A percentile compares a stretch with the other conserved stretches of the same genome.
phyloP scores from a whole-genome alignment of 495 filamentous ascomycete genomes.

The Lasiosphaeria miniovina region DNA sequence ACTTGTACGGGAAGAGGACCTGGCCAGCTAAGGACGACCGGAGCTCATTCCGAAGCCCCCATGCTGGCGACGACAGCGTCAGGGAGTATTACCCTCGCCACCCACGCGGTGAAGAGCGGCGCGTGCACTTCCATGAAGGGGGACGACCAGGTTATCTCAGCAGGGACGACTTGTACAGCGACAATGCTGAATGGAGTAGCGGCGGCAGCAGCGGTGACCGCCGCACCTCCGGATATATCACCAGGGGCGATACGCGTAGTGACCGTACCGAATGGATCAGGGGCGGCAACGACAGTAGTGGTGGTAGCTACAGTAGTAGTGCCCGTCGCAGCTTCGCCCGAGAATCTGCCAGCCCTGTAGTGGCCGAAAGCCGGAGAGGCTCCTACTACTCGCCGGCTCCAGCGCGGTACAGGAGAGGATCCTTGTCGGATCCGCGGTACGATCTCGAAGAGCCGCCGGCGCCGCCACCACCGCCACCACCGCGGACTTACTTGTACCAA shows the following conservation, averaged over 20 bases:
- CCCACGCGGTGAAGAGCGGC: slow-evolving; percentile 8
- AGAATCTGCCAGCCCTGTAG: too few species aligned
- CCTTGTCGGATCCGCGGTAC: not conserved
- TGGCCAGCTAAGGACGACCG: slow-evolving; percentile 2
- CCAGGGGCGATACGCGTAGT: too few species aligned
- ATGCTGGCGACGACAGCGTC: not conserved
- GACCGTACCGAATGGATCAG: too few species aligned
- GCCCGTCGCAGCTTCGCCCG: too few species aligned
- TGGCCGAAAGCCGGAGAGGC: too few species aligned
- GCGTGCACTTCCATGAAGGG: slow-evolving; percentile 7
- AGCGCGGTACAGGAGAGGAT: slow-evolving; percentile 8
- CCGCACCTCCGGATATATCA: not conserved
- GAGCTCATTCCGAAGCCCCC: not conserved
- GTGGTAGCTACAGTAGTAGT: too few species aligned
- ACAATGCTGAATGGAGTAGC: not conserved
- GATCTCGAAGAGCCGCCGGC: not conserved
- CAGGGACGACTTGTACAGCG: slow-evolving; percentile 7
- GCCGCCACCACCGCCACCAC: not conserved
- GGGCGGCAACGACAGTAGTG: too few species aligned
- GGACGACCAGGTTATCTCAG: slow-evolving; percentile 1
- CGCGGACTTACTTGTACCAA: slow-evolving; percentile 5
- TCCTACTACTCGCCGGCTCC: slow-evolving; percentile 17
- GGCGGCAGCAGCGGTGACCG: not conserved
- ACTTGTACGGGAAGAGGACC: slow-evolving; percentile 3
- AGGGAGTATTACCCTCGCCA: not conserved